phyloP scores from a whole-genome alignment of 805 yeast genomes.

The Hanseniaspora lachancei region DNA sequence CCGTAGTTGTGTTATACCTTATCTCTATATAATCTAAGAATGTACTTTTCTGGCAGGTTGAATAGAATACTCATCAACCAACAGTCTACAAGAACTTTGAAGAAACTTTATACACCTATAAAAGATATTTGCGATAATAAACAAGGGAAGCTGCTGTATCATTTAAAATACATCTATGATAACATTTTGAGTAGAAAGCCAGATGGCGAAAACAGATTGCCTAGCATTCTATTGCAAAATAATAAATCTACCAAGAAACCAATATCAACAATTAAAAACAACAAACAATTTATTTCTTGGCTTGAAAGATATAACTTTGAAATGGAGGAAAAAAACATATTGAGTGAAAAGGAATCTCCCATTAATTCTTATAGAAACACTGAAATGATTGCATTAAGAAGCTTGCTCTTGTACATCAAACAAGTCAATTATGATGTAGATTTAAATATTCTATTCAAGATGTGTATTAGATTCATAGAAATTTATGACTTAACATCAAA shows the following conservation, averaged over 20 bases:
- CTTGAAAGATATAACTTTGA: constrained; percentile 11
- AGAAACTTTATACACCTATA: constrained; percentile 22
- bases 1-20: too few relatives aligned
- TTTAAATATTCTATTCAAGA: not conserved
- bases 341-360: not conserved
- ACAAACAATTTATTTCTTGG: constrained; percentile 7
- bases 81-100: constrained; percentile 15
- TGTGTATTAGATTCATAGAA: constrained; percentile 4
- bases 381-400: constrained; percentile 5
- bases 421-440: constrained; percentile 11
- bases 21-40: not conserved
- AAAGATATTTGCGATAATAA: constrained; percentile 16
- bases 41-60: not conserved
- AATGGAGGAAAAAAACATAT: not conserved
- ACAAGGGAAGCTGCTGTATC: constrained; percentile 16
- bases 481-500: constrained; percentile 1
- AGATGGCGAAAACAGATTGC: not conserved
- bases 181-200: constrained; percentile 1
- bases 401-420: constrained; percentile 2
- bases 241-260: constrained; percentile 8
- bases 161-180: constrained; percentile 13
- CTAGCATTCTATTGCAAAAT: not conserved
- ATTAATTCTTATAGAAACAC: not conserved
- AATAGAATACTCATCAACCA: not conserved
- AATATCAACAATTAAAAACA: not conserved